Percentiles rank a stretch among this genome's conserved stretches.
phyloP scores from a whole-genome alignment of 176 grass and related monocot genomes.

The Bothriochloa decipiens region DNA sequence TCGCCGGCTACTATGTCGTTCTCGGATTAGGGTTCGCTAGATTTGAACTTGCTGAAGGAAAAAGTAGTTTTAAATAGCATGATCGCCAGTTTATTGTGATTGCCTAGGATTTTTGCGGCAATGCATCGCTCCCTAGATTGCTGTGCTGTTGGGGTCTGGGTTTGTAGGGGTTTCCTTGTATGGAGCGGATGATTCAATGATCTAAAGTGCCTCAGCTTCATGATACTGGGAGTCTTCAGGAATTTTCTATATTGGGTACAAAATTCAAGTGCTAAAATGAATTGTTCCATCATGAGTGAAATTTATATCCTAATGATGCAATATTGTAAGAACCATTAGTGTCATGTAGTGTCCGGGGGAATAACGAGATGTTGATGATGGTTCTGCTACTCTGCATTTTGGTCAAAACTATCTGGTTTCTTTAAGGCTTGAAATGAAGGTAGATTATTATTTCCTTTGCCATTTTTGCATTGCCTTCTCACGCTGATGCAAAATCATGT shows the following conservation, averaged over 20 bases:
- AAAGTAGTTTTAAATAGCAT: neutral
- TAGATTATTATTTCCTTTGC: neutral
- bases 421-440: neutral
- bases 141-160: neutral
- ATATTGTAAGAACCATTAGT: neutral
- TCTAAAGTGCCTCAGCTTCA: neutral
- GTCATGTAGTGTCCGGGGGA: neutral
- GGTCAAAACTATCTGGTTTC: neutral
- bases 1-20: neutral
- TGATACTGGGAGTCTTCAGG: neutral
- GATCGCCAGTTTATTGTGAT: neutral
- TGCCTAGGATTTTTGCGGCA: neutral
- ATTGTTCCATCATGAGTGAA: constrained; percentile 5
- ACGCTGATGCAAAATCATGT: neutral
- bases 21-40: constrained; percentile 38
- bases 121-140: neutral
- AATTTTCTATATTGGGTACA: neutral
- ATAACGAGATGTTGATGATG: constrained; percentile 1
- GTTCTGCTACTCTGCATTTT: constrained; percentile 4
- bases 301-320: constrained; percentile 6
- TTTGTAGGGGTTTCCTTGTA: constrained; percentile 15
- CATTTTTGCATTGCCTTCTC: neutral
- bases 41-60: constrained; percentile 1
- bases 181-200: constrained; percentile 12
- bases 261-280: neutral